phyloP scores from a whole-genome alignment of 2,329 filamentous ascomycete genomes.

The Neonectria ditissima region DNA sequence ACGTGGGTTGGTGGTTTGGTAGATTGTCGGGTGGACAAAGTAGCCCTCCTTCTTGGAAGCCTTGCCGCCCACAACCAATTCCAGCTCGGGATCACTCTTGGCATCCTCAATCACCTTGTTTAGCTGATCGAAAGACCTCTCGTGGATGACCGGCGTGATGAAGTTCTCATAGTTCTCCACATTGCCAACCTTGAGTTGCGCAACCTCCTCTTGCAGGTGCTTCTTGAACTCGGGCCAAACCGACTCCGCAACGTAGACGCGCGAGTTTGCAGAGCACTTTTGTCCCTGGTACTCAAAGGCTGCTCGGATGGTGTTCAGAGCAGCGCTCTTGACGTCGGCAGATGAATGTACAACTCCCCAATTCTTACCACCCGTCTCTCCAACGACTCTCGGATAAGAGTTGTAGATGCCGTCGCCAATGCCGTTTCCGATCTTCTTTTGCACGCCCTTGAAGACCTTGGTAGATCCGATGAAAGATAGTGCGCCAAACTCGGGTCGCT shows the following conservation, averaged over 20 bases:
- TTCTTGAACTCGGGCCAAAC: constrained; percentile 41
- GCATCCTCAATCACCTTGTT: constrained; percentile 58
- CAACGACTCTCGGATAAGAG: constrained; percentile 58
- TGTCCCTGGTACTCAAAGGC: constrained; percentile 37
- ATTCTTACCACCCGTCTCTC: constrained; percentile 66
- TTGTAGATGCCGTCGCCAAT: constrained; percentile 48
- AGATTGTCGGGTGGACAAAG: constrained; percentile 61
- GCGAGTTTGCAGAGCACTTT: constrained; percentile 35
- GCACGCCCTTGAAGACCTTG: constrained; percentile 51
- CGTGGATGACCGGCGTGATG: constrained; percentile 63
- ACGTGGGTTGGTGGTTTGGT: constrained; percentile 53
- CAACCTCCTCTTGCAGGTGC: constrained; percentile 50
- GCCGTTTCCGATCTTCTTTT: constrained; percentile 47
- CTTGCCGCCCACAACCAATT: constrained; percentile 58
- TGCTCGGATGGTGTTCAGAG: constrained; percentile 30
- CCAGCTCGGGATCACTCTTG: constrained; percentile 56
- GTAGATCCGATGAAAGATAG: constrained; percentile 54
- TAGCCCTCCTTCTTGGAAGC: constrained; percentile 58
- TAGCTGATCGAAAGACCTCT: constrained; percentile 54
- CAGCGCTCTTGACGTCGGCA: constrained; percentile 32
- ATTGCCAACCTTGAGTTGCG: constrained; percentile 52
- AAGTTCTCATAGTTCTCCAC: constrained; percentile 55
- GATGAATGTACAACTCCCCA: constrained; percentile 60
- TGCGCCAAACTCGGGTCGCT: constrained; percentile 52
- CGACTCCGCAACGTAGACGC: constrained; percentile 42